Base-by-base conservation (phyloP, 1,139 yeast species). In the Yamadazyma blattariae region DNA sequence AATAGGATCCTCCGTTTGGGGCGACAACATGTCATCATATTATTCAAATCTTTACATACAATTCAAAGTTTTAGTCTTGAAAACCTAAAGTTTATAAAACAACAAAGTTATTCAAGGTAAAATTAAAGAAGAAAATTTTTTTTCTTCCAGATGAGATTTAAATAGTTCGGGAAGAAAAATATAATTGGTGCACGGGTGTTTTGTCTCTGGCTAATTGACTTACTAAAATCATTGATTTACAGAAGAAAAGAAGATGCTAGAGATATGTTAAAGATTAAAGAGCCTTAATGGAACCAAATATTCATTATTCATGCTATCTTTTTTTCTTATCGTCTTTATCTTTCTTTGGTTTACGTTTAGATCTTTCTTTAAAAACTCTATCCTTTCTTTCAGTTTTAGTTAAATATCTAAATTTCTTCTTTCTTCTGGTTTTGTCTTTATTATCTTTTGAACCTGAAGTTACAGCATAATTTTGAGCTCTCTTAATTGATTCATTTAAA, bases 391-490 rank as follows among this genome's bases (percentile, higher is more conserved):
- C 96, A 13, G 74, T 68, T 59, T 86, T 86, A 35, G 92, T 75
- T 58, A 88, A 70, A 54, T 90, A 90, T 60, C 96, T 77, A 54
- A 88, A 87, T 71, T 87, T 88, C 73, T 83, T 83, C 41, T 59
- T 63, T 32, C 51, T 54, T 33, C 61, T 59, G 27, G 50, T 48
- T 16, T 74, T 74, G 39, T 69, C 68, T 15, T 67, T 54, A 14
- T 73, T 74, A 39, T 68, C 68, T 13, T 68, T 54, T 9, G 66
- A 71, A 7, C 85, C 85, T 45, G 79, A 66, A 28, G 79, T 63
- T 35, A 74, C 75, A 11, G 94, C 90, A 57, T 84, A 80, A 56
- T 83, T 77, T 57, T 83, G 76, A 29, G 92, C 92, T 47, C 83
- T 67, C 33, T 74, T 70, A 35, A 84, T 78, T 20, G 89, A 79